phyloP scores from a whole-genome alignment of 768 basidiomycete species.

The Xanthoconium stramineum region DNA sequence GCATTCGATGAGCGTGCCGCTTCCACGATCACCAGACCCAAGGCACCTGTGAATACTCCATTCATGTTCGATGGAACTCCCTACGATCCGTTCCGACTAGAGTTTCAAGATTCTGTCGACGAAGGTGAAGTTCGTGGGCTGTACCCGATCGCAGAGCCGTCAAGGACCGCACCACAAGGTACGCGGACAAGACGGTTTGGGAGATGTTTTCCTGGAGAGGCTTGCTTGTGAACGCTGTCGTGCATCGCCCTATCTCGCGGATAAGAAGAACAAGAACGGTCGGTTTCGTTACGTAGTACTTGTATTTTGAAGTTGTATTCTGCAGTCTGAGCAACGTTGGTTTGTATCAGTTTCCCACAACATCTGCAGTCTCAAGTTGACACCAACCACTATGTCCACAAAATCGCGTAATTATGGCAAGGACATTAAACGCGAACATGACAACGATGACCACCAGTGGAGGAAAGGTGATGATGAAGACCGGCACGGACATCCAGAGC shows the following conservation, averaged over 20 bases:
- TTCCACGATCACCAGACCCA: neutral
- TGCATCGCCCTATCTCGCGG: neutral
- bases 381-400: conserved; percentile 13
- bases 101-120: conserved; percentile 5
- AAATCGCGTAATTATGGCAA: conserved; percentile 13
- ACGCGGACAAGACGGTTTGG: conserved; percentile 15
- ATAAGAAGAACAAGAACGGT: neutral
- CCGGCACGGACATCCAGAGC: conserved; percentile 11
- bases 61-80: conserved; percentile 4
- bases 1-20: neutral
- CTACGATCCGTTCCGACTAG: conserved; percentile 23
- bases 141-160: conserved; percentile 9
- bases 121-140: neutral
- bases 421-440: conserved; percentile 12
- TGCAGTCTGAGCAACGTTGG: neutral
- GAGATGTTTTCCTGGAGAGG: conserved; percentile 10
- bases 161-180: neutral
- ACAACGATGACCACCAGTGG: conserved; percentile 9
- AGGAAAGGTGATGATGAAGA: conserved; percentile 7
- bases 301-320: neutral
- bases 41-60: neutral
- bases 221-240: conserved; percentile 6
- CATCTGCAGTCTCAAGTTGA: neutral
- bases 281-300: neutral
- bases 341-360: conserved; percentile 17